phyloP scores from a whole-genome alignment of 2,329 filamentous ascomycete species.

The Diaporthe ampelina region DNA sequence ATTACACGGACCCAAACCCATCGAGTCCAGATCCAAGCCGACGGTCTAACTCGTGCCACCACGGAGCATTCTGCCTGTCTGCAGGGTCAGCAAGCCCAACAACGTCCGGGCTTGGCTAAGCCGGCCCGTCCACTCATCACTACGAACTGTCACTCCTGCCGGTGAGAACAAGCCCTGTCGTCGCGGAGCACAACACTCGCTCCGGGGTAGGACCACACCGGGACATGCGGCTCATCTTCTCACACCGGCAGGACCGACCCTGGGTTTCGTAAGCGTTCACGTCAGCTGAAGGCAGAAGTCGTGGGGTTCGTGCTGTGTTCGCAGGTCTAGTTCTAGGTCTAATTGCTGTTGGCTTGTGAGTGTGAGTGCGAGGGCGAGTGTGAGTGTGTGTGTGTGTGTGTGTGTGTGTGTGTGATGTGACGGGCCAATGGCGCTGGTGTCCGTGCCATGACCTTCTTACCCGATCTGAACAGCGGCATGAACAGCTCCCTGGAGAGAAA shows the following conservation, averaged over 20 bases:
- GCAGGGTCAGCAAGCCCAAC: constrained; percentile 32
- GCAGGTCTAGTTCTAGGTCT: neutral
- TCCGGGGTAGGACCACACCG: neutral
- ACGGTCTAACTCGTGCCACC: constrained; percentile 3
- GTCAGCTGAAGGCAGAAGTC: constrained; percentile 19
- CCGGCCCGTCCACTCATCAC: constrained; percentile 22
- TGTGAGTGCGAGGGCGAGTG: neutral
- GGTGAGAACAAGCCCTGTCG: neutral
- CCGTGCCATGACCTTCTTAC: neutral
- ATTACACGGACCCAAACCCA: neutral
- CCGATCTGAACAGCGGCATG: constrained; percentile 3
- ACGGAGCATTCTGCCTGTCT: neutral
- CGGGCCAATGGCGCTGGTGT: neutral
- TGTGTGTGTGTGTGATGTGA: neutral
- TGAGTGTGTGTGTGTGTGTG: too few species aligned
- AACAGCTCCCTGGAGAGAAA: neutral
- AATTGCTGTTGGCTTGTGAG: constrained; percentile 5
- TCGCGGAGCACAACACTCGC: neutral
- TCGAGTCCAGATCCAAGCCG: neutral
- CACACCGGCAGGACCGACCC: neutral
- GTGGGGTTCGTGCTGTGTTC: neutral
- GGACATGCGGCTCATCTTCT: neutral
- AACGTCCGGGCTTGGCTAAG: neutral
- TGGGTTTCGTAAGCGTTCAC: constrained; percentile 26
- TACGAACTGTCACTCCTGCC: neutral